Evolutionary conservation across 306 rosid genomes (phyloP).

Genomic region (Benincasa hispida): DNA sequence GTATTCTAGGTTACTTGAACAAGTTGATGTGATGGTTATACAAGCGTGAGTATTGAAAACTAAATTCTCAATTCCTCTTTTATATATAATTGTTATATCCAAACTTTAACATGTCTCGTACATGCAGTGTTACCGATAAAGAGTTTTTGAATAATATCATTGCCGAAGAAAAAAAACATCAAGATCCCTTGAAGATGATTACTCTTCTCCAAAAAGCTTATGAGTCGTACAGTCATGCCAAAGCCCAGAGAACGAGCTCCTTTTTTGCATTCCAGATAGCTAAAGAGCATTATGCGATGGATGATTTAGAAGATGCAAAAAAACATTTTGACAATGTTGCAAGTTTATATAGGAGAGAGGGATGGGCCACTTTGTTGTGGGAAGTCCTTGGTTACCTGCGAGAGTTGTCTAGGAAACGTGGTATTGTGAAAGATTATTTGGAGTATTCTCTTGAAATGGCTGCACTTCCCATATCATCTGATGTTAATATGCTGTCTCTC

Average conservation of each 20-base stretch:
- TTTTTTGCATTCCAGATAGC: conserved; percentile 80
- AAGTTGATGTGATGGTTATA: conserved; percentile 54
- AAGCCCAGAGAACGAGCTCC: conserved; percentile 63
- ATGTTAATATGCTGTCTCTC: conserved; percentile 32
- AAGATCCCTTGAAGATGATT: conserved; percentile 79
- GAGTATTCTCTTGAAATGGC: conserved; percentile 98
- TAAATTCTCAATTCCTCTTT: conserved; percentile 9
- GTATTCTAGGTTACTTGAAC: conserved; percentile 64
- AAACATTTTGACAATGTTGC: conserved; percentile 52
- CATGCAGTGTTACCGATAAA: conserved; percentile 78
- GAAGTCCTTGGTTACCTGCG: conserved; percentile 81
- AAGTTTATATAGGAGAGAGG: conserved; percentile 82
- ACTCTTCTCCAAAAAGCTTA: conserved; percentile 63
- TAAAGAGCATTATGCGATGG: conserved; percentile 65
- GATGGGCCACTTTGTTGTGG: conserved; percentile 91
- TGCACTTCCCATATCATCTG: conserved; percentile 66
- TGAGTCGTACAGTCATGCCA: conserved; percentile 46
- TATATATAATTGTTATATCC: conserved; percentile 1
- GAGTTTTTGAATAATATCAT: conserved; percentile 50
- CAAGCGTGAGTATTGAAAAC: conserved; percentile 50
- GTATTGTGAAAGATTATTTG: conserved; percentile 49
- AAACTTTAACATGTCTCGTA: conserved; percentile 15
- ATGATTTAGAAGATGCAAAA: conserved; percentile 56
- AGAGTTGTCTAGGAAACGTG: conserved; percentile 65
- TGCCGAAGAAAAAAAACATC: conserved; percentile 76